These are phyloP conservation scores for Quercus variabilis DNA, from an alignment of 306 rosid species.

Conservation along the genomic window DNA sequence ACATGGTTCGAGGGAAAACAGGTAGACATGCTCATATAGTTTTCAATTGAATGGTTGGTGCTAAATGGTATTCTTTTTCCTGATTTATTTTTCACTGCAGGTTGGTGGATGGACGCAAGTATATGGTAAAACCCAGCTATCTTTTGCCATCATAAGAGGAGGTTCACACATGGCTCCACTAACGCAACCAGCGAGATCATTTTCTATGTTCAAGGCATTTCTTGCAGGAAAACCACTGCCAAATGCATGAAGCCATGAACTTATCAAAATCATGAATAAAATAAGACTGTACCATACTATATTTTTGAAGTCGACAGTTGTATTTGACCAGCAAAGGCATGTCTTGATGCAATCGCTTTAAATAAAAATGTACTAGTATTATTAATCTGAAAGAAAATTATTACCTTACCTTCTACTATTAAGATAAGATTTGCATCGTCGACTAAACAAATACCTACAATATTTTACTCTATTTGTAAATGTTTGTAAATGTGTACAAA, in stretches of 20 bases:
- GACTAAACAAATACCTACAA: too few relatives aligned
- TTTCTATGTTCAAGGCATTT: constrained; percentile 13
- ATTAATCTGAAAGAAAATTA: background rate
- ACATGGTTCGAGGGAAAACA: constrained; percentile 37
- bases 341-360: too few relatives aligned
- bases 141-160: constrained; percentile 29
- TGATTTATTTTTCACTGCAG: background rate
- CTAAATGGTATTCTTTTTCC: background rate
- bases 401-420: too few relatives aligned
- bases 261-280: background rate
- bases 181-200: constrained; percentile 30
- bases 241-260: background rate
- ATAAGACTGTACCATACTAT: too few relatives aligned
- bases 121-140: constrained; percentile 12
- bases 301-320: too few relatives aligned
- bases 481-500: too few relatives aligned
- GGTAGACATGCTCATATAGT: constrained; percentile 1
- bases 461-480: too few relatives aligned
- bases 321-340: too few relatives aligned
- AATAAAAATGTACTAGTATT: background rate
- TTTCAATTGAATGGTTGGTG: background rate
- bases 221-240: constrained; percentile 29
- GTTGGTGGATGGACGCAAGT: constrained; percentile 39
- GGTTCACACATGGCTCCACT: constrained; percentile 21
- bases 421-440: too few relatives aligned